A percentile compares a stretch with the other conserved stretches of the same genome.
These are phyloP conservation scores for Sphenostylis stenocarpa DNA, from an alignment of 306 rosid species.

Conservation along the genomic window DNA sequence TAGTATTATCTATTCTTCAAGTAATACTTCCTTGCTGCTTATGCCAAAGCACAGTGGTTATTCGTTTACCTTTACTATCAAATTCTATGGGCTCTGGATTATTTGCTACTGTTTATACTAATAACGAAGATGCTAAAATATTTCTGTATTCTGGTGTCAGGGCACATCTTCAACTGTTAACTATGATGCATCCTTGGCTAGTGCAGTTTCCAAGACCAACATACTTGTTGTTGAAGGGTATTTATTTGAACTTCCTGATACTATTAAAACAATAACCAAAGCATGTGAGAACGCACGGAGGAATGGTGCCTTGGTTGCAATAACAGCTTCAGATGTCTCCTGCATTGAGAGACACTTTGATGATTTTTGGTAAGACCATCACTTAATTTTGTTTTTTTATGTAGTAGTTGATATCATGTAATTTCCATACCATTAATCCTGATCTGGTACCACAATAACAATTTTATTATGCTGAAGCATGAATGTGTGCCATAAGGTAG, in stretches of 20 bases:
- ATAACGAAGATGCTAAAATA: conserved; percentile 32
- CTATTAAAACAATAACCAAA: conserved; percentile 64
- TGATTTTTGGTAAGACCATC: conserved; percentile 67
- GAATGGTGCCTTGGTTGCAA: conserved; percentile 79
- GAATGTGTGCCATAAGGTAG: too few relatives aligned
- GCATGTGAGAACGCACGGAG: conserved; percentile 82
- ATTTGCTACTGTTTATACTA: neutral
- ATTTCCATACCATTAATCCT: conserved; percentile 14
- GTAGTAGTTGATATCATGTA: neutral
- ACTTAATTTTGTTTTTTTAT: neutral
- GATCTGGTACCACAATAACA: neutral
- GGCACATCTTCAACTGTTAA: conserved; percentile 87
- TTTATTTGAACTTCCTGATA: conserved; percentile 85
- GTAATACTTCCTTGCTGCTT: neutral
- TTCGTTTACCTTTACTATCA: neutral
- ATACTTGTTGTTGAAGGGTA: conserved; percentile 93
- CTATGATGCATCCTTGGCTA: conserved; percentile 67
- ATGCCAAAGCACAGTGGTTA: neutral
- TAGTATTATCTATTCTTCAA: conserved; percentile 19
- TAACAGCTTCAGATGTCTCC: conserved; percentile 92
- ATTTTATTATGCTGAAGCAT: too few relatives aligned
- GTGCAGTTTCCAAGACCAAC: conserved; percentile 64
- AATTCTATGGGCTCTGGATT: conserved; percentile 9
- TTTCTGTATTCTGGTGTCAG: conserved; percentile 47
- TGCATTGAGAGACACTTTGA: conserved; percentile 91